A percentile compares a stretch with the other conserved stretches of the same genome.
These are phyloP conservation scores for Heimioporus sp. DNA, from an alignment of 768 basidiomycete genomes.

Conservation along the genomic window DNA sequence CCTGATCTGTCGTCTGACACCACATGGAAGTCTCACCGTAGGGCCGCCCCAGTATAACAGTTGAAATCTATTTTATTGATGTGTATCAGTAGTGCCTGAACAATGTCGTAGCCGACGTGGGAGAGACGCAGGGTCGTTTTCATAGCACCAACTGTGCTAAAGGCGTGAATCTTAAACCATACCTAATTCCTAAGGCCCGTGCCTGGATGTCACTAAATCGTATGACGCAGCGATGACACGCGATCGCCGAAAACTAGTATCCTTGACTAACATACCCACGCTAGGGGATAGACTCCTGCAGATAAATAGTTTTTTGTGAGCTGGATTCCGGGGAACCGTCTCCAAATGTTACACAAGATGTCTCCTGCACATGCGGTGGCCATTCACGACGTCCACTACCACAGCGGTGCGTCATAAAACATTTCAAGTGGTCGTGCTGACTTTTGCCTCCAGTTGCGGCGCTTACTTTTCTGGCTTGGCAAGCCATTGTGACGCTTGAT, in stretches of 20 bases:
- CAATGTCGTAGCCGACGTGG: neutral
- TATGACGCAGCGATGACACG: too few species aligned
- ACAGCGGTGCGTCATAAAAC: conserved; percentile 5
- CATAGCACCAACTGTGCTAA: neutral
- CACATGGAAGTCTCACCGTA: too few species aligned
- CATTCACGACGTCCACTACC: conserved; percentile 8
- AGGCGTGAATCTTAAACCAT: too few species aligned
- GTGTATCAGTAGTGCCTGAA: neutral
- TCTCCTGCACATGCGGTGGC: neutral
- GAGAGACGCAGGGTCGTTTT: conserved; percentile 1
- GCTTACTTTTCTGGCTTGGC: conserved; percentile 14
- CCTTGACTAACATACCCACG: neutral
- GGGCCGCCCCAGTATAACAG: too few species aligned
- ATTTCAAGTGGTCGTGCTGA: conserved; percentile 1
- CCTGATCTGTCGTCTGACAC: too few species aligned
- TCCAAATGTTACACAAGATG: neutral
- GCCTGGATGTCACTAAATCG: too few species aligned
- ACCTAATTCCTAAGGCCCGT: too few species aligned
- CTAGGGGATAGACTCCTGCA: too few species aligned
- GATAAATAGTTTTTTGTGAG: neutral
- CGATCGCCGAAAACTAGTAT: neutral
- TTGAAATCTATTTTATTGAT: neutral
- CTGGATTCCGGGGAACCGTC: neutral
- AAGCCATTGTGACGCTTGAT: conserved; percentile 9
- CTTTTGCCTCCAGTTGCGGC: conserved; percentile 5